Percentiles rank a stretch among this genome's conserved stretches.
Evolutionary conservation across 1,284 basidiomycete genomes (phyloP).

Genomic region (Anthracocystis walkeri): DNA sequence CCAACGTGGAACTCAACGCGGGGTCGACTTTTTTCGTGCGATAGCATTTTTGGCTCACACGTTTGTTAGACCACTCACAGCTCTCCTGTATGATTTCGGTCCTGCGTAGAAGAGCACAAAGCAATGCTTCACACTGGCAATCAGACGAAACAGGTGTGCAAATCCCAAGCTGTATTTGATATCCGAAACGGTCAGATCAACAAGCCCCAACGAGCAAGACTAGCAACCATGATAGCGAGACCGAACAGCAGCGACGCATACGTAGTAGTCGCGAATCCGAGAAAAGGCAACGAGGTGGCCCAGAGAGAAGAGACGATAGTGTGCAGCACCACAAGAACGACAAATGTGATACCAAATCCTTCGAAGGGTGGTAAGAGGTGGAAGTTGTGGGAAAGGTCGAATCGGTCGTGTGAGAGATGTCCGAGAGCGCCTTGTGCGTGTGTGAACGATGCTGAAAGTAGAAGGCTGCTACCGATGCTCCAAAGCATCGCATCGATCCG

Average conservation of each 20-base stretch:
- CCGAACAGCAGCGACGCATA: conserved; percentile 62
- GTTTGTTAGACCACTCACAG: background rate
- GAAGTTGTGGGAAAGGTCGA: conserved; percentile 39
- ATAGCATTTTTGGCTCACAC: background rate
- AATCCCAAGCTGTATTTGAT: too few species aligned
- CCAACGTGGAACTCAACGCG: conserved; percentile 40
- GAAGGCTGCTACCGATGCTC: conserved; percentile 59
- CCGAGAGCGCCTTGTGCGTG: conserved; percentile 55
- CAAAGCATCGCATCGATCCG: conserved; percentile 64
- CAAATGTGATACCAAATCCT: conserved; percentile 42
- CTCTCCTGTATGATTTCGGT: background rate
- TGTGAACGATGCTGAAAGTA: conserved; percentile 59
- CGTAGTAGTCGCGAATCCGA: conserved; percentile 60
- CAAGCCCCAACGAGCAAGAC: conserved; percentile 60
- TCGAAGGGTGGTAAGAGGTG: conserved; percentile 48
- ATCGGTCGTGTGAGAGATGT: conserved; percentile 21
- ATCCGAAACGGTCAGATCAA: conserved; percentile 25
- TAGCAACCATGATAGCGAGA: conserved; percentile 55
- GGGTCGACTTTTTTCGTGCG: conserved; percentile 10
- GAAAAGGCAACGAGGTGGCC: conserved; percentile 52
- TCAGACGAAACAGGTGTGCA: background rate
- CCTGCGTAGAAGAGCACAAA: background rate
- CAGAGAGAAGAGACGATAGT: conserved; percentile 56
- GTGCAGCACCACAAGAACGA: conserved; percentile 52
- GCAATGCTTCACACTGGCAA: background rate